Evolutionary conservation across 2,329 filamentous ascomycete genomes (phyloP).

Genomic region (Talaromyces atroroseus): DNA sequence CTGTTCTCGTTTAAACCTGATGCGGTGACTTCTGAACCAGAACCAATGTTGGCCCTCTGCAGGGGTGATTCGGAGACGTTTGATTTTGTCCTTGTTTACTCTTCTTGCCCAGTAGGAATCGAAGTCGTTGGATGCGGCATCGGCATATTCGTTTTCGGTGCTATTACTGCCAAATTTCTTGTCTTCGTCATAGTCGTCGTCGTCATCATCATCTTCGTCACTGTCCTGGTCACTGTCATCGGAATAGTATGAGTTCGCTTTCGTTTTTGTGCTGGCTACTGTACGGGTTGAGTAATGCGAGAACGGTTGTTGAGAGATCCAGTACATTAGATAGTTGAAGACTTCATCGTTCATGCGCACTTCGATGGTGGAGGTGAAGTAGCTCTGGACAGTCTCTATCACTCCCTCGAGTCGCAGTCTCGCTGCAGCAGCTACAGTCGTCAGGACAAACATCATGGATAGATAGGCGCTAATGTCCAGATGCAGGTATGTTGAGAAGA

Average conservation of each 20-base stretch:
- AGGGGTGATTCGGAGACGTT: conserved; percentile 54
- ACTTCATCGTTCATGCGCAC: conserved; percentile 66
- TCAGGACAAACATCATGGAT: conserved; percentile 50
- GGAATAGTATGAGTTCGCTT: conserved; percentile 26
- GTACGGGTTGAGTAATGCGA: conserved; percentile 56
- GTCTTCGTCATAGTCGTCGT: conserved; percentile 22
- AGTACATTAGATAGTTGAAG: conserved; percentile 67
- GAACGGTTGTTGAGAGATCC: conserved; percentile 61
- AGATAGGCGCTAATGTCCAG: conserved; percentile 45
- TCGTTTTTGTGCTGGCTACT: conserved; percentile 59
- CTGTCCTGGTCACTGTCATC: background rate
- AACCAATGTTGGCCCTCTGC: conserved; percentile 64
- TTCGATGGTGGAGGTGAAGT: conserved; percentile 62
- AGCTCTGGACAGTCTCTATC: conserved; percentile 44
- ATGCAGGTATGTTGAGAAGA: conserved; percentile 11
- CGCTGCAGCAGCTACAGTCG: conserved; percentile 48
- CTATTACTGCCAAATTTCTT: conserved; percentile 19
- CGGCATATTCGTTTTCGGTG: conserved; percentile 37
- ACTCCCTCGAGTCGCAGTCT: conserved; percentile 49
- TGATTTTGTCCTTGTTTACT: conserved; percentile 32
- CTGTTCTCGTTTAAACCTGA: conserved; percentile 35
- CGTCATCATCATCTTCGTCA: conserved; percentile 21
- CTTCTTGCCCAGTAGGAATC: conserved; percentile 39
- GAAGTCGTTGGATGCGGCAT: conserved; percentile 36
- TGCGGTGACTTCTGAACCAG: conserved; percentile 56